phyloP scores from a whole-genome alignment of 306 rosid species.

The Pyrus bretschneideri region DNA sequence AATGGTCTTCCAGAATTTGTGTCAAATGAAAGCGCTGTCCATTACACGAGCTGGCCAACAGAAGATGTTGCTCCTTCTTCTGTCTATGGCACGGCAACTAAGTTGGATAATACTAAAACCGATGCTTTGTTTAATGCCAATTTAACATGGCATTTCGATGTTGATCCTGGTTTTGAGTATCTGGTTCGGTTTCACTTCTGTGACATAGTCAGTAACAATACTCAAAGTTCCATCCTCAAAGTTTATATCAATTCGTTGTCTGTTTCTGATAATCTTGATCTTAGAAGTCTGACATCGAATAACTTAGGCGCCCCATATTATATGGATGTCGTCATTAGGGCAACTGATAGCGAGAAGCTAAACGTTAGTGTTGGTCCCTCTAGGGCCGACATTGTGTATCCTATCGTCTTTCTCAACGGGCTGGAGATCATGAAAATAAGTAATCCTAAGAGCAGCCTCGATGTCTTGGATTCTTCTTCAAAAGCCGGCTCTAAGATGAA shows the following conservation, averaged over 20 bases:
- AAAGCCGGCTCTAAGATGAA: conserved; percentile 23
- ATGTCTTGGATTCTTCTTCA: conserved; percentile 17
- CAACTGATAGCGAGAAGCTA: conserved; percentile 21
- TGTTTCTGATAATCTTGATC: conserved; percentile 30
- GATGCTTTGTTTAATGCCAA: conserved; percentile 14
- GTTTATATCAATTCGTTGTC: conserved; percentile 43
- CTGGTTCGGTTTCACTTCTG: conserved; percentile 67
- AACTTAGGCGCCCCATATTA: conserved; percentile 40
- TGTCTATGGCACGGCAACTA: conserved; percentile 53
- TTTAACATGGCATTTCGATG: conserved; percentile 46
- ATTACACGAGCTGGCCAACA: conserved; percentile 7
- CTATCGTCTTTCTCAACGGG: conserved; percentile 52
- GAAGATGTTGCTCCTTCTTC: conserved; percentile 34
- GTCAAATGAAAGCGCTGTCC: conserved; percentile 31
- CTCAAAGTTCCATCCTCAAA: conserved; percentile 15
- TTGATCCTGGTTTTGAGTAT: conserved; percentile 54
- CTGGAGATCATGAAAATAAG: conserved; percentile 64
- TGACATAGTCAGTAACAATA: conserved; percentile 23
- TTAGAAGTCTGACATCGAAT: conserved; percentile 17
- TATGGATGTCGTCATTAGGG: conserved; percentile 39
- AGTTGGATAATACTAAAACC: not conserved
- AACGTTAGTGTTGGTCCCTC: conserved; percentile 47
- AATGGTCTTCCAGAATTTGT: conserved; percentile 14
- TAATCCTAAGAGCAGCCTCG: conserved; percentile 34
- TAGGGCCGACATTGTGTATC: not conserved